A percentile compares a stretch with the other conserved stretches of the same genome.
Conservation (phyloP, 164 flowering plant genomes). For the Dillenia suffruticosa region DNA sequence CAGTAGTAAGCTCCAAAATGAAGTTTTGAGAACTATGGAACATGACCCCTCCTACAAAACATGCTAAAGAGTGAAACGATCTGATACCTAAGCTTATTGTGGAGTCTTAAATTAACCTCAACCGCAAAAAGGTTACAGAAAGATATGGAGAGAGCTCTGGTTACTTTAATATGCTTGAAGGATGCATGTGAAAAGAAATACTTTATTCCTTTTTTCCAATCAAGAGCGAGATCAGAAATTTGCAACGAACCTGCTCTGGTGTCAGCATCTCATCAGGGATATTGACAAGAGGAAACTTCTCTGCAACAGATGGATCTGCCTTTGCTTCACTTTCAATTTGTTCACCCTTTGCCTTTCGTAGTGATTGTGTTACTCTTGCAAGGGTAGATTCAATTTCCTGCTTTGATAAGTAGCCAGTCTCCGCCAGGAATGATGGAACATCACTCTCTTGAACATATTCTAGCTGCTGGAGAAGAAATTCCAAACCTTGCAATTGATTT, state of each 20-base stretch:
- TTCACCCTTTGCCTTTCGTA: conserved; percentile 70
- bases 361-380: conserved; percentile 54
- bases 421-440: conserved; percentile 54
- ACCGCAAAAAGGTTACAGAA: no score
- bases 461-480: conserved; percentile 71
- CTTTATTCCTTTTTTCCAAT: neutral
- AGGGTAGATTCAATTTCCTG: conserved; percentile 74
- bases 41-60: no score
- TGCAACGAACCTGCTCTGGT: conserved; percentile 70
- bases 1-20: no score
- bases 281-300: conserved; percentile 71
- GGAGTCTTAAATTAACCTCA: no score
- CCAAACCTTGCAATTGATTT: conserved; percentile 71
- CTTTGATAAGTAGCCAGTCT: conserved; percentile 74
- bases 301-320: conserved; percentile 43
- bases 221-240: neutral
- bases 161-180: no score
- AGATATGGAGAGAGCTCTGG: no score
- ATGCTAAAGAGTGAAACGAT: no score
- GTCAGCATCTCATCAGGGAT: conserved; percentile 74
- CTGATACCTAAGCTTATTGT: no score
- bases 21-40: no score
- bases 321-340: conserved; percentile 64
- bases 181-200: no score
- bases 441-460: conserved; percentile 57